Evolutionary conservation across 805 yeast genomes (phyloP).

Genomic region (Hanseniaspora lindneri): DNA sequence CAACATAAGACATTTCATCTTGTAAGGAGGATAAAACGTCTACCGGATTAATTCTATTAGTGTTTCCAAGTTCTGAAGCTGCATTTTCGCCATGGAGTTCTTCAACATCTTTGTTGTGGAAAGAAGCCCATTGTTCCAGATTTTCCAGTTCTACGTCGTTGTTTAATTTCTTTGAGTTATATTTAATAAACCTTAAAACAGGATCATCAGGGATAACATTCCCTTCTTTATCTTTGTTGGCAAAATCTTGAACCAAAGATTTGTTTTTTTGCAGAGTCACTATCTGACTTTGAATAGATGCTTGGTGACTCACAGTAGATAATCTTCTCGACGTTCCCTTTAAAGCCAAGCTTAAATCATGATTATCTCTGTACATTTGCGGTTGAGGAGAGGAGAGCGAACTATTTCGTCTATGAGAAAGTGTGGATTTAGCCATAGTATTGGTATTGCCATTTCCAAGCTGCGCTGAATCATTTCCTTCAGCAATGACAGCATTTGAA

Average conservation of each 20-base stretch:
- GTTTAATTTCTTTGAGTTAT: constrained; percentile 11
- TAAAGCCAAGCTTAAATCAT: background rate
- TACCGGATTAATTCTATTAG: background rate
- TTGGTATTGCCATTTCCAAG: background rate
- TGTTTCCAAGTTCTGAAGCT: background rate
- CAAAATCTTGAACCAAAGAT: constrained; percentile 37
- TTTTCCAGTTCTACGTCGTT: background rate
- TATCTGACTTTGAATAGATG: constrained; percentile 4
- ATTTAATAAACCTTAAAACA: constrained; percentile 14
- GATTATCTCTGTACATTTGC: background rate
- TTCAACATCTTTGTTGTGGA: background rate
- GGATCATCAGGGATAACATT: constrained; percentile 18
- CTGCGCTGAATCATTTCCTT: background rate
- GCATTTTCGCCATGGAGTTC: background rate
- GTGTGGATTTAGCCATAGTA: too few relatives aligned
- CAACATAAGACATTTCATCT: background rate
- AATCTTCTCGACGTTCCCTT: constrained; percentile 2
- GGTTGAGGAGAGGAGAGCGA: constrained; percentile 4
- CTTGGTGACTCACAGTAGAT: constrained; percentile 5
- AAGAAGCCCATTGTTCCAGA: constrained; percentile 12
- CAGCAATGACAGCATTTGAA: constrained; percentile 2
- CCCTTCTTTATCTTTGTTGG: constrained; percentile 29
- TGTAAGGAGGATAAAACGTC: background rate
- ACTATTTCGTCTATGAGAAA: too few relatives aligned
- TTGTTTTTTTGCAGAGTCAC: constrained; percentile 1